These are phyloP conservation scores for Blastobotrys arbuscula DNA, from an alignment of 1,139 yeast genomes.

Conservation along the genomic window DNA sequence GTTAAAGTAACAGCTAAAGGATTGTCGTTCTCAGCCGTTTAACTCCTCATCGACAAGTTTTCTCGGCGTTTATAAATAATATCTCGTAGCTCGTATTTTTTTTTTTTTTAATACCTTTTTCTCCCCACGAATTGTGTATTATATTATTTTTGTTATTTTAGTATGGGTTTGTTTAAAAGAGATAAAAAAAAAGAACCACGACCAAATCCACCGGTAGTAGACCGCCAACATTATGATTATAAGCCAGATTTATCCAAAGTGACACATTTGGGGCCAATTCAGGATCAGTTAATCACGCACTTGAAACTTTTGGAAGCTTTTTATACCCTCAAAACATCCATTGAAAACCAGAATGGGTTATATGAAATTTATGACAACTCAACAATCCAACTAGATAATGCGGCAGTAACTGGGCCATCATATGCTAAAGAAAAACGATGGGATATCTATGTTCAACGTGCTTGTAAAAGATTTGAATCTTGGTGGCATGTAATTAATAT, in stretches of 20 bases:
- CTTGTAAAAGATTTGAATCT: conserved; percentile 34
- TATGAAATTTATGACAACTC: conserved; percentile 14
- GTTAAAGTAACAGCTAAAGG: too few species aligned
- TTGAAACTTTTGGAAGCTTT: conserved; percentile 36
- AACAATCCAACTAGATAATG: neutral
- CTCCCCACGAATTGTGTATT: too few species aligned
- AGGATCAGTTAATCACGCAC: conserved; percentile 26
- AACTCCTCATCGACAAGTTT: too few species aligned
- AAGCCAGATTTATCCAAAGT: neutral
- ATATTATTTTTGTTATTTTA: too few species aligned
- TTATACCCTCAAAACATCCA: conserved; percentile 26
- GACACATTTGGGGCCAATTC: neutral
- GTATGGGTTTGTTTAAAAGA: neutral
- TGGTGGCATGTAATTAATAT: conserved; percentile 24
- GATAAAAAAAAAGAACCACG: neutral
- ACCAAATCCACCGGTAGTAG: neutral
- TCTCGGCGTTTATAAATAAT: too few species aligned
- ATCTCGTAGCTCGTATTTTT: too few species aligned
- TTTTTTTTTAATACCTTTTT: too few species aligned
- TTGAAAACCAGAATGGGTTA: conserved; percentile 18
- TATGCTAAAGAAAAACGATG: conserved; percentile 28
- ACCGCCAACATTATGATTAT: neutral
- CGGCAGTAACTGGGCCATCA: neutral
- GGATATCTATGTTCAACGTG: conserved; percentile 33
- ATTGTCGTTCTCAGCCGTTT: too few species aligned